A percentile compares a stretch with the other conserved stretches of the same genome.
Conservation (phyloP, 73 alveolate genomes). For the Paramecium octaurelia region DNA sequence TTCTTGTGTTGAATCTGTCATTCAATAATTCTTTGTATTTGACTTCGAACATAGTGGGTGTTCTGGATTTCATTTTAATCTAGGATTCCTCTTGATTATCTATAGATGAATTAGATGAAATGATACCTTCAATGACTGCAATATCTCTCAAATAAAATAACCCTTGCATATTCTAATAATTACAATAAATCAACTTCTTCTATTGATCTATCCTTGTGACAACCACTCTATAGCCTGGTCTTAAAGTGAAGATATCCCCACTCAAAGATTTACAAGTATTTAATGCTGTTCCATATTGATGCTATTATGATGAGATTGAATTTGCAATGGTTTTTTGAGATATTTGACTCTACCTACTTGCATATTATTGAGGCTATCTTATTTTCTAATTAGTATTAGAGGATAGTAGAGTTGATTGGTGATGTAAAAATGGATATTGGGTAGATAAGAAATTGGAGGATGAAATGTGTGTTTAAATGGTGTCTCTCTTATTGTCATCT, state of each 20-base stretch:
- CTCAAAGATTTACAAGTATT: conserved; percentile 42
- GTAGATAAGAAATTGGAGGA: background rate
- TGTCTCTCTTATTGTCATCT: background rate
- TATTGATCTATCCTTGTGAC: background rate
- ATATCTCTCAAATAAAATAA: conserved; percentile 38
- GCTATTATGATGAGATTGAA: background rate
- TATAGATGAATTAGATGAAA: background rate
- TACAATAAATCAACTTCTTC: conserved; percentile 10
- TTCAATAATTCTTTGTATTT: background rate
- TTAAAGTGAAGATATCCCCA: conserved; percentile 2
- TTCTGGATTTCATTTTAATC: background rate
- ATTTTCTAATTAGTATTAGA: background rate
- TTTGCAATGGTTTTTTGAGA: background rate
- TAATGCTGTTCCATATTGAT: conserved; percentile 27
- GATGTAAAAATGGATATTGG: background rate
- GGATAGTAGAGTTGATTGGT: background rate
- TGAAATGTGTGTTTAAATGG: background rate
- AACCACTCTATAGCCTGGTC: conserved; percentile 16
- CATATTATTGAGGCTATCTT: background rate
- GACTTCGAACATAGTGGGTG: conserved; percentile 5
- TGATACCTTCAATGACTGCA: conserved; percentile 24
- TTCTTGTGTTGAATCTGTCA: background rate
- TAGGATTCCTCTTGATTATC: background rate
- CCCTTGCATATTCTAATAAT: conserved; percentile 2
- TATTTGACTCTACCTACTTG: conserved; percentile 1